Conservation (phyloP, 768 basidiomycete species). For the Mycena epipterygia region DNA sequence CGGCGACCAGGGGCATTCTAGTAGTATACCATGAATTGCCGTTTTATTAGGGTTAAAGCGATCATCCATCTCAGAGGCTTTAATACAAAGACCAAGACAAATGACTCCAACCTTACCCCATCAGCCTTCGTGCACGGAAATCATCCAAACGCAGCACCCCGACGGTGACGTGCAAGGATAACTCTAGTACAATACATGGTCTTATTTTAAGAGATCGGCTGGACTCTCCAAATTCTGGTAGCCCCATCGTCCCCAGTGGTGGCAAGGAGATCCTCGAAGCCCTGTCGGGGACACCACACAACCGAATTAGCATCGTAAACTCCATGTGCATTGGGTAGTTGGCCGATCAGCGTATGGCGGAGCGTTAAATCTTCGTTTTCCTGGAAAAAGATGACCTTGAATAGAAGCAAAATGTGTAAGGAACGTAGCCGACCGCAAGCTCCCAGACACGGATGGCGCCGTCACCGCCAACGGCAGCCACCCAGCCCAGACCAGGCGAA, state of each 20-base stretch:
- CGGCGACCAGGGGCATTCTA: slow-evolving; percentile 50
- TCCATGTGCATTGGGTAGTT: slow-evolving; percentile 77
- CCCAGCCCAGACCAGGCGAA: slow-evolving; percentile 70
- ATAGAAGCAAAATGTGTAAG: slow-evolving; percentile 12
- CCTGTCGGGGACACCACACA: slow-evolving; percentile 83
- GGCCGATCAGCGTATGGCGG: slow-evolving; percentile 67
- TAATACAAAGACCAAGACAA: too few species aligned
- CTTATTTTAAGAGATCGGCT: not conserved
- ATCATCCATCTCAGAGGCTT: too few species aligned
- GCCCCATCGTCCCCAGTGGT: slow-evolving; percentile 90
- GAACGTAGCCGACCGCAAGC: slow-evolving; percentile 62
- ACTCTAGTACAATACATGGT: too few species aligned
- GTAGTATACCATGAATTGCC: not conserved
- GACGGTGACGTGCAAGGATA: too few species aligned
- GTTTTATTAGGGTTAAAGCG: too few species aligned
- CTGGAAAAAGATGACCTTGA: slow-evolving; percentile 33
- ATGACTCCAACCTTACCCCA: too few species aligned
- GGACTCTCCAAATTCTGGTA: slow-evolving; percentile 82
- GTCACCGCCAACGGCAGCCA: slow-evolving; percentile 90
- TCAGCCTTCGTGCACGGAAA: too few species aligned
- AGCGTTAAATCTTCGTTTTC: slow-evolving; percentile 43
- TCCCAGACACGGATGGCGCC: slow-evolving; percentile 89
- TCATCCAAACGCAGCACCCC: too few species aligned
- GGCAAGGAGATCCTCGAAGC: slow-evolving; percentile 76
- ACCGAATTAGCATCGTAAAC: slow-evolving; percentile 90